Evolutionary conservation across 164 flowering plant species (phyloP).

Genomic region (Chimonanthus praecox): DNA sequence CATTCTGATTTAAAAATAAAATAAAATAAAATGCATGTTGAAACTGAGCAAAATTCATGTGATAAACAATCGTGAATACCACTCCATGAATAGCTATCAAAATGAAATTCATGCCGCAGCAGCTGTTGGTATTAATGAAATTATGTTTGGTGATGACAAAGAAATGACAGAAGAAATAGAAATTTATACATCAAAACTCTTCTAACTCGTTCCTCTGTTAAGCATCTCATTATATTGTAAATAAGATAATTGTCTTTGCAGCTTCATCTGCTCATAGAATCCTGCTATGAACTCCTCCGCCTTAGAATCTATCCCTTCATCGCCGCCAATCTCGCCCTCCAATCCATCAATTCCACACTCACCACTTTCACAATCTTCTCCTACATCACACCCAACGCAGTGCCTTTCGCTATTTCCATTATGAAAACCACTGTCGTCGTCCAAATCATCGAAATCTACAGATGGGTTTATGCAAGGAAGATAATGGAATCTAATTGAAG

Average conservation of each 20-base stretch:
- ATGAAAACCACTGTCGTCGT: neutral
- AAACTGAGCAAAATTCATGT: no score
- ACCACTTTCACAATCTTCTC: conserved; percentile 14
- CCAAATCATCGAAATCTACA: conserved; percentile 35
- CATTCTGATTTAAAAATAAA: no score
- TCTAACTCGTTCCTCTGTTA: conserved; percentile 9
- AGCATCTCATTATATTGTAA: conserved; percentile 33
- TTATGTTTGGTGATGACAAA: neutral
- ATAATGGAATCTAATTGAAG: conserved; percentile 45
- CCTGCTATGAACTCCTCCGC: conserved; percentile 69
- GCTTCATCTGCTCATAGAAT: conserved; percentile 57
- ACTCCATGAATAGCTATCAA: no score
- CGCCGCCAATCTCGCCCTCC: conserved; percentile 8
- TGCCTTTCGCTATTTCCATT: conserved; percentile 11
- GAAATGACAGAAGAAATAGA: neutral
- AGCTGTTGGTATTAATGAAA: no score
- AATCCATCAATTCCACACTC: conserved; percentile 3
- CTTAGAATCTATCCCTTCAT: conserved; percentile 48
- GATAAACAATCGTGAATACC: no score
- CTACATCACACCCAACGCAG: conserved; percentile 1
- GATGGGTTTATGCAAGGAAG: conserved; percentile 52
- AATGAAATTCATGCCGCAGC: no score
- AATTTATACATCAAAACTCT: neutral
- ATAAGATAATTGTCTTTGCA: conserved; percentile 62
- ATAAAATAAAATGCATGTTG: no score